These are phyloP conservation scores for Zygosaccharomyces sapae DNA, from an alignment of 1,139 yeast genomes.

Conservation along the genomic window DNA sequence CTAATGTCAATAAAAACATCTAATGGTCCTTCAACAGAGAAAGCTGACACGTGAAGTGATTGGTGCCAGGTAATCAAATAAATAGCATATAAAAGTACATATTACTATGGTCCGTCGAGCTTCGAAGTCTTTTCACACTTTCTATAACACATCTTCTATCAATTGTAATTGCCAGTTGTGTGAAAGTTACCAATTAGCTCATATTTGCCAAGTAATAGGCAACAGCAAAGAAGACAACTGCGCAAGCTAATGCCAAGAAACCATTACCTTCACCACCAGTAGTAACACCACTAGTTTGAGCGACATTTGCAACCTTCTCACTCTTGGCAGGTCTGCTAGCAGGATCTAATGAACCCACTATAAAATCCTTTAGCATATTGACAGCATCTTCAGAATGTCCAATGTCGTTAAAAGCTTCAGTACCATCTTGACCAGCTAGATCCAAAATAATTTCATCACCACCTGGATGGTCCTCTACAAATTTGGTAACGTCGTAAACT, in stretches of 20 bases:
- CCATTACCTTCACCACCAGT: constrained; percentile 38
- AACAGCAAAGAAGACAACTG: constrained; percentile 51
- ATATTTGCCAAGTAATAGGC: constrained; percentile 47
- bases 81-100: constrained; percentile 10
- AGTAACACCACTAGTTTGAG: constrained; percentile 16
- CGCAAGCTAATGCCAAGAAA: constrained; percentile 44
- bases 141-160: constrained; percentile 8
- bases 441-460: constrained; percentile 96
- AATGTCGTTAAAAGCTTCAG: constrained; percentile 91
- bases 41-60: constrained; percentile 8
- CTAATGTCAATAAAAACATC: neutral
- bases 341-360: constrained; percentile 63
- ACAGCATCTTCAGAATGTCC: constrained; percentile 98
- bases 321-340: constrained; percentile 32
- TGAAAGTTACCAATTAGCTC: constrained; percentile 11
- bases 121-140: neutral
- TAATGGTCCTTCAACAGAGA: neutral
- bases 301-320: constrained; percentile 15
- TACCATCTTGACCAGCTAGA: constrained; percentile 88
- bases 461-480: constrained; percentile 97
- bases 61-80: constrained; percentile 1
- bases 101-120: constrained; percentile 1
- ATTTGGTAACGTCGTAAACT: constrained; percentile 80
- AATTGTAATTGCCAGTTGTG: neutral
- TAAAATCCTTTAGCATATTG: constrained; percentile 62